Base-by-base conservation (phyloP, 352 stramenopile species). In the Phytophthora podocarpi region DNA sequence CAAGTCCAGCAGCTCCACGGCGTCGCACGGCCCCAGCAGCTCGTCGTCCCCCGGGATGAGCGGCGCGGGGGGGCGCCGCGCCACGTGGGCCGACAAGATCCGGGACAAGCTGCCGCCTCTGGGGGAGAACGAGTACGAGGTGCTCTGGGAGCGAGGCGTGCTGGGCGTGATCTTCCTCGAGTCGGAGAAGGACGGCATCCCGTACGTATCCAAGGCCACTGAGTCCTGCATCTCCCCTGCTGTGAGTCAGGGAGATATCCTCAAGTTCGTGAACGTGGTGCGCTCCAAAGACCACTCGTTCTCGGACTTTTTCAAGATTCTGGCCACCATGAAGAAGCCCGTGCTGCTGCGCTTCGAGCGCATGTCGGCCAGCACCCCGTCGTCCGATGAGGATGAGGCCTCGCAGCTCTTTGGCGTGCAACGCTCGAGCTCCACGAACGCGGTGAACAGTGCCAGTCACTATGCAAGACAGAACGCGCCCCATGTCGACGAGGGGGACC, bases 301-400 rank as follows among this genome's bases (percentile, higher is more conserved):
- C 53, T 85, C 83, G 11, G 86, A 94, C 59, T 96, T 96, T 72
- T 92, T 96, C 71, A 93, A 93, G 74, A 93, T 96, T 43, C 68
- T 96, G 31, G 81, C 87, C 31, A 96, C 87, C 18, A 96, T 94
- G 84, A 93, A 96, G 69, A 95, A 96, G 63, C 87, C 87, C 23
- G 87, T 96, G 45, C 52, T 96, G 40, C 64, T 96, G 31, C 87
- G 87, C 5, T 96, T 96, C 48, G 82, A 93, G 57, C 82, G 80
- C 3, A 41, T 80, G 8, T 64, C 60, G n/a, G 74, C 65, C 30
- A 74, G 64, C 36, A 85, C 79, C 20, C 76, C 76, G 24, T 77
- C 68, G 15, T 85, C 76, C 1, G 76, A 86, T 31, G 76, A 81
- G 21, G 78, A 85, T 42, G 69, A 72, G 15, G 51, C 69, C 15